Evolutionary conservation across 345 rosid genomes (phyloP), one percentile per base, ranked within the genome.

Genomic region (Eucalyptus pauciflora): DNA sequence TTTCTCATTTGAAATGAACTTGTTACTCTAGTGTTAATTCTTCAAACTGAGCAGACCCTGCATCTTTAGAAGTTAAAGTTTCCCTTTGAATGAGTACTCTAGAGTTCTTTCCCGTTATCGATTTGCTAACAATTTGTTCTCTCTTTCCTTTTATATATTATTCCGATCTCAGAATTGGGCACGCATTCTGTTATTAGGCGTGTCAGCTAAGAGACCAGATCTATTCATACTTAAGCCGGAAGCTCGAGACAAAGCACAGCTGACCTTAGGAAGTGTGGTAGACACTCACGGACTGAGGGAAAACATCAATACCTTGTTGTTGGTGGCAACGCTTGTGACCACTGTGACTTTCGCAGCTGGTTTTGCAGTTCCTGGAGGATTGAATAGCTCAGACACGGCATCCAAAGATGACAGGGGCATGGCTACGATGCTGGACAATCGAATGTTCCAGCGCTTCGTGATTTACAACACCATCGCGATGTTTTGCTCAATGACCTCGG

Each of bases 281-380:
- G 3, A 52, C 0, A 2, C 0, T 18, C 1, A 1, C 22, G 0
- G 1, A 18, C 3, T 52, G 58, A 20, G 9, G 9, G 58, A 52
- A 7, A 2, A 6, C 8, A 7, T 52, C 24, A 20, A 52, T 52
- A 52, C 22, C 24, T 1, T 18, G 79, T 15, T 31, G 11, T 4
- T 67, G 41, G 79, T n/a, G 79, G 79, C 79, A n/a, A 16, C 41
- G 20, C 41, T 67, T 31, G 79, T 67, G 79, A 16, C 79, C 10
- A 15, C 22, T 67, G 22, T 67, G 41, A 67, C 41, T 67, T 67
- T 67, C 10, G 11, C 79, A 15, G 79, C 79, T 15, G 79, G 79
- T 15, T 67, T 67, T 17, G 43, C 79, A n/a, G 43, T 67, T n/a
- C 79, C 79, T 7, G 79, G 79, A 67, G 79, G 79, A 67, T n/a